phyloP scores from a whole-genome alignment of 352 stramenopile species.

The Globisporangium okanoganense region DNA sequence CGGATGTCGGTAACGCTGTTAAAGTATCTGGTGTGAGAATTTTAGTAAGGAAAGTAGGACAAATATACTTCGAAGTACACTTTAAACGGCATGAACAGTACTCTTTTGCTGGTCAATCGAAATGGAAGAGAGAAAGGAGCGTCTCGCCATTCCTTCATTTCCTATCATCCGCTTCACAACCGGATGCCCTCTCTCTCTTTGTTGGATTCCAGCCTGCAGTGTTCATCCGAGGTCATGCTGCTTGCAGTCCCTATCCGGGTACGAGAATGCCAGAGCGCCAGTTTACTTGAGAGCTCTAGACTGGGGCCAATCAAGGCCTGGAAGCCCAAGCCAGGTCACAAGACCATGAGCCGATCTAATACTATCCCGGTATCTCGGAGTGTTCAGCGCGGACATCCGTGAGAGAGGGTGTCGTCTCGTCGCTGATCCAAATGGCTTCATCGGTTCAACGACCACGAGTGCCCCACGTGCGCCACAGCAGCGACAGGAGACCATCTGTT shows the following conservation, averaged over 20 bases:
- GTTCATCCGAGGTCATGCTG: too few species aligned
- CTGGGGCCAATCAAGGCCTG: too few species aligned
- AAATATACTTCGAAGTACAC: not conserved
- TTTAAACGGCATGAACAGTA: not conserved
- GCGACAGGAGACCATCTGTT: not conserved
- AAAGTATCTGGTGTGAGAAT: not conserved
- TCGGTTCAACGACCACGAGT: not conserved
- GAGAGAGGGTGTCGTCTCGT: not conserved
- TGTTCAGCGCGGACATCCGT: not conserved
- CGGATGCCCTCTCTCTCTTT: not conserved
- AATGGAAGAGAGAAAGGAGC: not conserved
- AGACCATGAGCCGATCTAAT: too few species aligned
- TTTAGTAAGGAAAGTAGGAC: not conserved
- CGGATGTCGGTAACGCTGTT: not conserved
- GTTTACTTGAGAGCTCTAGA: too few species aligned
- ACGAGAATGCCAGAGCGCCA: not conserved
- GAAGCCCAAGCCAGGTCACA: too few species aligned
- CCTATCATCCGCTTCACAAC: not conserved
- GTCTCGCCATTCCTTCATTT: constrained; percentile 7
- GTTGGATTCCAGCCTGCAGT: too few species aligned
- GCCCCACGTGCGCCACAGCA: not conserved
- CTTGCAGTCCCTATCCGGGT: not conserved
- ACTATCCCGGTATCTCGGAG: not conserved
- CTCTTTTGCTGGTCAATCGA: not conserved
- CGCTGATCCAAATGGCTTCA: constrained; percentile 1